Evolutionary conservation across 2,329 filamentous ascomycete species (phyloP), one percentile per base, ranked within the genome.

Genomic region (Xylaria sp.): DNA sequence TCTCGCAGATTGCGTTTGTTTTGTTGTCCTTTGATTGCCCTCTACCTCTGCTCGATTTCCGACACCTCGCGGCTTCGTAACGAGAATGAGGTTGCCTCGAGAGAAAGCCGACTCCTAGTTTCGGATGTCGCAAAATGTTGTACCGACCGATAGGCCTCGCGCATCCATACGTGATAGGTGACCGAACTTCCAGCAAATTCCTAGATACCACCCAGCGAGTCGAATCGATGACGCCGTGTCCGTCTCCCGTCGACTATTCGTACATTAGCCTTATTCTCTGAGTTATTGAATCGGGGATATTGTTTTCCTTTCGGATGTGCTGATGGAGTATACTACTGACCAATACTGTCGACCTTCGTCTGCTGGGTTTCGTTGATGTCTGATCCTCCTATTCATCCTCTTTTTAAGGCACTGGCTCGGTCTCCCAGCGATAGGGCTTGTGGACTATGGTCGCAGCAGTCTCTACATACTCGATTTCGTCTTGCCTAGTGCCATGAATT

Each of bases 241-340:
- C 52, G 50, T 59, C 25, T 45, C n/a, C 39, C n/a, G 30, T 28
- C 46, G 25, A 62, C 46, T 10, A 48, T 46, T 52, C 41, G 23
- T 45, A 46, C 53, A 56, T 34, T 34, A 53, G 39, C 34, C 52
- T 39, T 25, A 62, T 59, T 52, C 25, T 45, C 39, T n/a, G 13
- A 20, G 23, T 55, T 30, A 39, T 23, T 60, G 39, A 34, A 10
- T 20, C 20, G 4, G 57, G 57, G 10, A 23, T 10, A 1, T n/a
- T 23, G 12, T 36, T 25, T 32, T 8, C 23, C 46, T 18, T 43
- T 41, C 48, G 23, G 36, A 30, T 25, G n/a, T 52, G 41, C 30
- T 30, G 30, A 67, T 57, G 9, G 32, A 58, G 36, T 46, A 59
- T 66, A n/a, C 55, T 60, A 39, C 28, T 60, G 58, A 63, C 23